A percentile compares a stretch with the other conserved stretches of the same genome.
Evolutionary conservation across 2,329 filamentous ascomycete genomes (phyloP).

Genomic region (Pyrenophora graminea): DNA sequence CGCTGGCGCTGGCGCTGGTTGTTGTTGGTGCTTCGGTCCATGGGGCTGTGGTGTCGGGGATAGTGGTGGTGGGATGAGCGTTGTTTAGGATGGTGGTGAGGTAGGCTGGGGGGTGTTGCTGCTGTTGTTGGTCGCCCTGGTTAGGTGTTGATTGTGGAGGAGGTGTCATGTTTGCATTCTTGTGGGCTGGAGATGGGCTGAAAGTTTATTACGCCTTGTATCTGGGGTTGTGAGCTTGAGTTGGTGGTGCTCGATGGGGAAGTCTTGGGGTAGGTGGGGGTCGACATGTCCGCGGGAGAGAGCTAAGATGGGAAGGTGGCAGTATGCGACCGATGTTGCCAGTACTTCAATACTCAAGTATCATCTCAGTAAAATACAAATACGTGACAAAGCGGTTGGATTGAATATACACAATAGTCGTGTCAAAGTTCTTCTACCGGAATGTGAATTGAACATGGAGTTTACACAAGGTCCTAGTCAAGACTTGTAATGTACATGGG

Average conservation of each 20-base stretch:
- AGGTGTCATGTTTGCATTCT: not conserved
- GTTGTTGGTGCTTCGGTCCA: not conserved
- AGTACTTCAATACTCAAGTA: not conserved
- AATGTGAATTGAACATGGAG: too few species aligned
- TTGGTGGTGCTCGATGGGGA: not conserved
- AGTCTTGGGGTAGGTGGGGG: conserved; percentile 6
- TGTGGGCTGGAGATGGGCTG: not conserved
- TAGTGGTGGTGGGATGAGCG: conserved; percentile 7
- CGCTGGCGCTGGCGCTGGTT: not conserved
- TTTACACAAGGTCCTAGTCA: too few species aligned
- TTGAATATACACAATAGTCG: too few species aligned
- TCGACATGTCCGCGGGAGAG: conserved; percentile 25
- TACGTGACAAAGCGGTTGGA: not conserved
- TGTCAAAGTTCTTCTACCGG: too few species aligned
- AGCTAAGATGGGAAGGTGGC: conserved; percentile 27
- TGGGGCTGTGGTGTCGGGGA: conserved; percentile 5
- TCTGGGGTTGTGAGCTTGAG: not conserved
- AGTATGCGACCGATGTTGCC: not conserved
- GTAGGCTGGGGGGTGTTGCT: too few species aligned
- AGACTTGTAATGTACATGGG: not conserved
- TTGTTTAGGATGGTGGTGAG: not conserved
- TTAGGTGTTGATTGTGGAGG: not conserved
- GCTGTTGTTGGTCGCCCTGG: not conserved
- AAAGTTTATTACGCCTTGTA: not conserved
- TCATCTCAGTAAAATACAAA: not conserved